Base-by-base conservation (phyloP, 2,329 filamentous ascomycete species). In the Trichoderma brevicompactum region DNA sequence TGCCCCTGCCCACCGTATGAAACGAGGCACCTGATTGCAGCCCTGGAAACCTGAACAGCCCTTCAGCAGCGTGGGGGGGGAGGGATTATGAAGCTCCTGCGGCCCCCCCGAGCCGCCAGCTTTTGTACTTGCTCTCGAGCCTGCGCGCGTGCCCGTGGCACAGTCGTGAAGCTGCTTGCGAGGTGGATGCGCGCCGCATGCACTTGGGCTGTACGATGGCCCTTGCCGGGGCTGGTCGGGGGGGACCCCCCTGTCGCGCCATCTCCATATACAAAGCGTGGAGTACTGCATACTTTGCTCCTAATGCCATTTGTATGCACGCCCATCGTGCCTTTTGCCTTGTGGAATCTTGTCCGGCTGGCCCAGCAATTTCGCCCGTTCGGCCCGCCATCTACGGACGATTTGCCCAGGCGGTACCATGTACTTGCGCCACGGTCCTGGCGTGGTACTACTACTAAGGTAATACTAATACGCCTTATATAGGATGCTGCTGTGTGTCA, bases 1-100 rank as follows among this genome's bases (percentile, higher is more conserved):
- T 46, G 59, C 59, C 59, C 40, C 40, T 44, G 59, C 34, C 59
- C 59, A 46, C 59, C 49, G 49, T 43, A 48, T 40, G 34, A 60
- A 13, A 19, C 28, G 40, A 54, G 23, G 23, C 23, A 28, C 23
- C 23, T 28, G 23, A 28, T 28, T 28, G 23, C 23, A 28, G 23
- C 23, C 23, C 23, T 28, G 23, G 23, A 28, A 28, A 28, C 23
- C 23, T 5, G 23, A 3, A 28, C 23, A 28, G 23, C 23, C 23
- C 23, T 54, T n/a, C 36, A 28, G 59, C 59, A 19, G 17, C 12
- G 48, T 41, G 28, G 38, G 38, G 28, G 38, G 38, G 15, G 23
- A 19, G 40, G 40, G 41, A 50, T 36, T 19, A 62, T 43, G 58
- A 61, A 32, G 36, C 48, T 38, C 17, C 58, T 50, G 46, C 15